These are phyloP conservation scores for Leishmania gerbilli DNA, from an alignment of 208 protist genomes.

Conservation along the genomic window DNA sequence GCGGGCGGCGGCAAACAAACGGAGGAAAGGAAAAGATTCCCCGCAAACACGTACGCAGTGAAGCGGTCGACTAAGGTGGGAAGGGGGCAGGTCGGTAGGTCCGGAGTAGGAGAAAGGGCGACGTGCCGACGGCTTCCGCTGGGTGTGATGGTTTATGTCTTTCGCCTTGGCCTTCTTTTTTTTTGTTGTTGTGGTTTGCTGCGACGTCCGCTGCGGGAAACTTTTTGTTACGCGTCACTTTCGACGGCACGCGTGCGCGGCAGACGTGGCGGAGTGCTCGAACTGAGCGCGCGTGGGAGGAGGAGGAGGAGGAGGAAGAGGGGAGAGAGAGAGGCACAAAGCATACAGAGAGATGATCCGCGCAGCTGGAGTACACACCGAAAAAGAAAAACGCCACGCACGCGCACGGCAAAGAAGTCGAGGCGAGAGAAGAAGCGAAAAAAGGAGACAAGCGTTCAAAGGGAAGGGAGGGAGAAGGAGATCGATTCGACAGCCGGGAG, in stretches of 20 bases:
- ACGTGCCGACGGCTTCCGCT: background rate
- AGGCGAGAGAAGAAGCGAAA: background rate
- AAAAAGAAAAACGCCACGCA: conserved; percentile 3
- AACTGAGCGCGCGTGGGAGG: background rate
- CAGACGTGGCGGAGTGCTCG: no score
- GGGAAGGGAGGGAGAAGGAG: background rate
- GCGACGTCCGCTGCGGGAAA: background rate
- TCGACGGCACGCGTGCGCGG: no score
- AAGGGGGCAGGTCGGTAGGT: background rate
- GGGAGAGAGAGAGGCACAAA: background rate
- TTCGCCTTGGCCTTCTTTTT: background rate
- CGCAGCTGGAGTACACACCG: background rate
- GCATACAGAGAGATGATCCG: background rate
- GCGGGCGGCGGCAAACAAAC: conserved; percentile 1
- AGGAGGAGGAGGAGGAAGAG: background rate
- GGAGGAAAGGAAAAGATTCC: background rate
- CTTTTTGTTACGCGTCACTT: background rate
- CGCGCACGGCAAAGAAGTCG: background rate
- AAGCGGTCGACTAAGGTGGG: background rate
- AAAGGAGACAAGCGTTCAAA: background rate
- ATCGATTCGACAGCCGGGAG: background rate
- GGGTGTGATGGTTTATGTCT: background rate
- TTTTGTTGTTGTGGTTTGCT: no score
- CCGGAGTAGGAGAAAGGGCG: background rate
- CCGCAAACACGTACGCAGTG: background rate